phyloP scores from a whole-genome alignment of 345 rosid genomes.

The Passiflora organensis region DNA sequence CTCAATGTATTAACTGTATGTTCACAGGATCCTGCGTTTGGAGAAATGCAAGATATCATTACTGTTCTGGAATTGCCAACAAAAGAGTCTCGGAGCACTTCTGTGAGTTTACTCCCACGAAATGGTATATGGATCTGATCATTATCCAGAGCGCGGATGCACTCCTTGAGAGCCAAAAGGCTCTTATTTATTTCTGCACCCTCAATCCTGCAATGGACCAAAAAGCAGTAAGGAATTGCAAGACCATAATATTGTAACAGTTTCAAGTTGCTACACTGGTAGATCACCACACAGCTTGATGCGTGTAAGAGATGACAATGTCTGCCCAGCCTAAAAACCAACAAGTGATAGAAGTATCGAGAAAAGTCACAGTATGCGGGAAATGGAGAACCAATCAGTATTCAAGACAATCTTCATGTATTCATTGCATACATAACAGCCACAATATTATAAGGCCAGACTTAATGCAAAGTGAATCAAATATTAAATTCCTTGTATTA shows the following conservation, averaged over 20 bases:
- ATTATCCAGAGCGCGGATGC: slow-evolving; percentile 93
- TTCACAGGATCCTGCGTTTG: slow-evolving; percentile 94
- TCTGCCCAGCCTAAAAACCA: too few relatives aligned
- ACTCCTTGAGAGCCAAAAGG: slow-evolving; percentile 93
- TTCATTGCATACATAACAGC: too few relatives aligned
- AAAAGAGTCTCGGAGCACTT: slow-evolving; percentile 94
- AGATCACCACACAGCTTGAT: too few relatives aligned
- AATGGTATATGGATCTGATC: slow-evolving; percentile 96
- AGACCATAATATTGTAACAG: background rate
- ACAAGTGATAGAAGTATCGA: too few relatives aligned
- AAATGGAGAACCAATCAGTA: too few relatives aligned
- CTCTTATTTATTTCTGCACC: slow-evolving; percentile 96
- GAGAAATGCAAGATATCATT: slow-evolving; percentile 95
- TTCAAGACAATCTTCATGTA: too few relatives aligned
- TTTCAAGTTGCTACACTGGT: too few relatives aligned
- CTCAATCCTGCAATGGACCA: slow-evolving; percentile 59
- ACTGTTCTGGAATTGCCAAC: slow-evolving; percentile 95
- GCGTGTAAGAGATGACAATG: too few relatives aligned
- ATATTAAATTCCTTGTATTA: too few relatives aligned
- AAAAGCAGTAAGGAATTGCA: slow-evolving; percentile 4
- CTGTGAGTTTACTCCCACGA: slow-evolving; percentile 94
- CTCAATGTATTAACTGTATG: slow-evolving; percentile 90
- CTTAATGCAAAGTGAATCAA: too few relatives aligned
- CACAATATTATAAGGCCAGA: too few relatives aligned
- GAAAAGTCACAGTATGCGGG: too few relatives aligned